Evolutionary conservation across 139 green algal species (phyloP), one percentile per base, ranked within the genome.

Genomic region (Spirogloea muscicola): DNA sequence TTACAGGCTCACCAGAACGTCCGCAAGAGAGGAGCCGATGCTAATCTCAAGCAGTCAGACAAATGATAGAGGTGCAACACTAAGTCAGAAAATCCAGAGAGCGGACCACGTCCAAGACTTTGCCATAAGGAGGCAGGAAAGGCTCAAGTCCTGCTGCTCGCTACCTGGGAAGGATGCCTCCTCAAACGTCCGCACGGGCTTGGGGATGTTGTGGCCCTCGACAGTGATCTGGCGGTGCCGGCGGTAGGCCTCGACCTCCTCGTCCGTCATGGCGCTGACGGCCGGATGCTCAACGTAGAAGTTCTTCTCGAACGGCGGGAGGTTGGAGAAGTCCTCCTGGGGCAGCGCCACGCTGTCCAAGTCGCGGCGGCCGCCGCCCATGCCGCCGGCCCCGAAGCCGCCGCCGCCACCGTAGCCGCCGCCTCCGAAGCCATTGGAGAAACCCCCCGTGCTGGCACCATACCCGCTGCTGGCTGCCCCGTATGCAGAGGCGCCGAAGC

Each of bases 261-360:
- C 83, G 0, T 89, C 72, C 36, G 71, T 84, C 7, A 93, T 80
- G 0, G 78, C 81, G 1, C 82, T 89, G 9, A 97, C 92, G 21
- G 76, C 82, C 0, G 88, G 88, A 71, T 96, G 91, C 84, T 97
- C 91, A 40, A 90, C 65, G 61, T 95, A 95, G 41, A 95, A 96
- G 79, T 94, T 95, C 82, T 96, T 96, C 77, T 96, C 90, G 68
- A 96, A 96, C 37, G 72, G 72, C 13, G 88, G 80, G 21, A 96
- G 71, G 72, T 92, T 91, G 58, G 59, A 79, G 79, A 96, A 96
- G 80, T 93, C 82, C n/a, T 90, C 40, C 25, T 63, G 61, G 33
- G 72, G 25, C 16, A 96, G 82, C 34, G 80, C 42, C 40, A 93
- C 91, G 66, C 52, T 70, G 78, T 96, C 85, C 18, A 96, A 63